Evolutionary conservation across 768 basidiomycete species (phyloP), one percentile per base, ranked within the genome.

Genomic region (Calocybe indica): DNA sequence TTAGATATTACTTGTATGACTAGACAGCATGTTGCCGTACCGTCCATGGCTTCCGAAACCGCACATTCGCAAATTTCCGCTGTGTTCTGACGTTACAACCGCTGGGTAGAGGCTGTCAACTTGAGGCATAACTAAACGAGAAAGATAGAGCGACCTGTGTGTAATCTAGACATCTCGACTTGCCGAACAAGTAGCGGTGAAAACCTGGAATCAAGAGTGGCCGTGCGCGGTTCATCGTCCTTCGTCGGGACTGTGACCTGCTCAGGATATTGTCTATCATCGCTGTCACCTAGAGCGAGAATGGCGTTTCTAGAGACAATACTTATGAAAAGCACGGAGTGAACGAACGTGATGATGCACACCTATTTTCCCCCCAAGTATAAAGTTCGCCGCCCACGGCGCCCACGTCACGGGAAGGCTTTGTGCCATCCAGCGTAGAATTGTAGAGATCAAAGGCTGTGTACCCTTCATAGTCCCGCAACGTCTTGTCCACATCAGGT

Each of bases 381-480:
- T 80, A 85, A 7, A 98, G 64, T 40, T 94, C 90, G 22, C 22
- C 22, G 4, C 22, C 22, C 22, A 22, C 22, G 22, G 22, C 22
- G 22, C 22, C 22, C 22, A 22, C 22, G 1, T 22, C 22, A 22
- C 4, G 22, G 1, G 76, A 60, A 4, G 85, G 86, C 49, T 81
- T 80, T 3, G 88, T 88, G 29, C 78, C 86, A 59, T 79, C 73
- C 52, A 95, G 68, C 0, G 92, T 95, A 3, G 88, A 86, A 60
- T 97, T 97, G 67, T 92, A 96, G 32, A 98, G 66, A 59, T 98
- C 94, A 52, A 92, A 92, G 0, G 92, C 83, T 0, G 91, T 92
- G 62, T 94, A 87, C 0, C 89, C 95, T 55, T 97, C 95, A 29
- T 71, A 58, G 58, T 97, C 95, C 60, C 91, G 92, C 49, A 88